These are phyloP conservation scores for Inga leiocalycina DNA, from an alignment of 306 rosid genomes.

Conservation along the genomic window DNA sequence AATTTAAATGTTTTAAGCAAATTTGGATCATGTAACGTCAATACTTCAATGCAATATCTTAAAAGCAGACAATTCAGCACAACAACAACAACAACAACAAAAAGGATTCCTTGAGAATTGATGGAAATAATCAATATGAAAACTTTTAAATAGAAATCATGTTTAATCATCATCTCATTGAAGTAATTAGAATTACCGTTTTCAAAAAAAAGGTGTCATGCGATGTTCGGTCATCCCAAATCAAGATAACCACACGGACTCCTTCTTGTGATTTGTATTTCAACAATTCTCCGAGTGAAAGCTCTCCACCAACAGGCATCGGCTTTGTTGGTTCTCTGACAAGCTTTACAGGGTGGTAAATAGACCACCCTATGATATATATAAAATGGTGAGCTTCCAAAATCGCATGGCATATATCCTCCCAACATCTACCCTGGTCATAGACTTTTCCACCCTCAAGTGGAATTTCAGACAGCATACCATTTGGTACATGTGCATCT, in stretches of 20 bases:
- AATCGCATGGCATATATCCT: constrained; percentile 76
- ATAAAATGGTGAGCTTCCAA: constrained; percentile 74
- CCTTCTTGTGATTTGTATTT: constrained; percentile 84
- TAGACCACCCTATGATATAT: constrained; percentile 71
- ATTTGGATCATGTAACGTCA: background rate
- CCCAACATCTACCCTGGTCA: constrained; percentile 64
- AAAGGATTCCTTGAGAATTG: background rate
- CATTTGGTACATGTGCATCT: constrained; percentile 69
- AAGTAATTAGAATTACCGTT: constrained; percentile 49
- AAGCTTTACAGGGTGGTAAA: constrained; percentile 58
- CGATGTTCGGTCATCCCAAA: constrained; percentile 82
- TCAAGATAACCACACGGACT: constrained; percentile 55
- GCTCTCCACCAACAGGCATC: constrained; percentile 70
- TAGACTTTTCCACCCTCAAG: constrained; percentile 57
- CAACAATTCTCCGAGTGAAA: constrained; percentile 67
- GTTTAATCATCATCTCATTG: background rate
- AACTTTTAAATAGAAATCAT: background rate
- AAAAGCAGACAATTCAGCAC: background rate
- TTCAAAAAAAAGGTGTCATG: constrained; percentile 70
- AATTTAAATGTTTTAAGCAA: background rate
- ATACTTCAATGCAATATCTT: background rate
- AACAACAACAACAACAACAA: no score
- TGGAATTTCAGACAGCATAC: constrained; percentile 57
- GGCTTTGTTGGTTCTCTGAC: constrained; percentile 70
- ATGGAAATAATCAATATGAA: background rate